Evolutionary conservation across 805 yeast genomes (phyloP), one percentile per base, ranked within the genome.

Genomic region (Candida tallmaniae): DNA sequence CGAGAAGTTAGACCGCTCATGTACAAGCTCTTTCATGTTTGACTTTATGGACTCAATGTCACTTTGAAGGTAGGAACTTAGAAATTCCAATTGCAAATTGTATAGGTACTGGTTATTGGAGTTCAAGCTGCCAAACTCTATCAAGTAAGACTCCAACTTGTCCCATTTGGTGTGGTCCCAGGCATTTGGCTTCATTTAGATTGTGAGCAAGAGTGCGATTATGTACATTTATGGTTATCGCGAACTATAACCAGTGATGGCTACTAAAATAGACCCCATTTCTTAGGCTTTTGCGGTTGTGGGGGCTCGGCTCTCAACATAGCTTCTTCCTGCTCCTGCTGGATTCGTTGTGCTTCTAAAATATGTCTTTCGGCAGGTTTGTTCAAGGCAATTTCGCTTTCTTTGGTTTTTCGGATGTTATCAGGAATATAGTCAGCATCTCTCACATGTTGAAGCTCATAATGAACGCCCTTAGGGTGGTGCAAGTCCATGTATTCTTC

Each of bases 321-420:
- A 28, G 42, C 43, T 47, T 67, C 93, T 50, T 85, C 94, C 34
- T 76, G 71, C 38, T 77, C 74, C 53, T 83, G 93, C 40, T 71
- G 62, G 17, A 78, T 64, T 40, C 83, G 65, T 54, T 83, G 84
- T 0, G 93, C 94, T 52, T 80, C 85, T 37, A 83, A 71, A 8
- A 78, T 67, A 48, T 85, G 95, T 43, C 77, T 74, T 45, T 79
- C 74, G 35, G 78, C 76, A 4, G 86, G 93, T 59, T 83, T 69
- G 52, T 74, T 83, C 61, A 76, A 62, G 3, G 76, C 80, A 39
- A 53, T 61, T 13, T 65, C 62, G 22, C 65, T 63, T 39, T 74
- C 78, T 19, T 55, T 58, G 5, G 76, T 71, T 50, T 51, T 51
- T 48, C 68, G 50, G 39, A 62, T 49, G 48, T 61, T 54, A 46